Base-by-base conservation (phyloP, 768 basidiomycete species). In the Suillus plorans region DNA sequence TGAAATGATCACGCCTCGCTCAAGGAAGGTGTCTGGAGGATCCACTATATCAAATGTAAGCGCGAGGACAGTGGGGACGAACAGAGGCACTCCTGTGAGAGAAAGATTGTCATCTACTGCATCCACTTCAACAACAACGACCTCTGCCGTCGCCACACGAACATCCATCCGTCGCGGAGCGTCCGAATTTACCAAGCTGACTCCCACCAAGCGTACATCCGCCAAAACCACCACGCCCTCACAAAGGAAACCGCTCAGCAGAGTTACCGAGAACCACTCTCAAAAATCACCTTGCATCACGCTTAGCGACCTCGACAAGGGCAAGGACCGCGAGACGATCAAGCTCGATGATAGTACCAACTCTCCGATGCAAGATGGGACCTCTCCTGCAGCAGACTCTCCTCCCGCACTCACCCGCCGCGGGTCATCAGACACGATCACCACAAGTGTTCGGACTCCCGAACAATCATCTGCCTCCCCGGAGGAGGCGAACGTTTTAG, bases 1-100 rank as follows among this genome's bases (percentile, higher is more conserved):
- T 34, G 76, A 76, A 34, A 63, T 73, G 8, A 25, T 65, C 28
- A 76, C 76, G 4, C 74, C 76, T 9, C 76, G 74, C 31, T 74
- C 73, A 7, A 76, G 74, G 28, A 75, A 75, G 65, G 53, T 49
- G 14, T 75, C 74, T 0, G 65, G 69, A 47, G 76, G 76, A 13
- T 76, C 74, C 3, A 74, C 74, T 0, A 53, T 77, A 4, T 76
- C 76, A 20, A 76, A 69, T 13, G 50, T 69, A 47, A 77, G 76
- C 64, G 74, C 71, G 2, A 69, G 74, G 14, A 76, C 74, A 1
- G 73, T 76, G 3, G 76, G 74, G 5, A 77, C 76, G 44, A 64
- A 60, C 14, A 55, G 18, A 64, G 0, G n/a, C 47, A 16, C 50
- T 41, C 16, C 63, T 31, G 25, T 71, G 71, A 45, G 64, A 31